A percentile compares a stretch with the other conserved stretches of the same genome.
phyloP scores from a whole-genome alignment of 257 asterid genomes.

The Thymus mandschuricus region DNA sequence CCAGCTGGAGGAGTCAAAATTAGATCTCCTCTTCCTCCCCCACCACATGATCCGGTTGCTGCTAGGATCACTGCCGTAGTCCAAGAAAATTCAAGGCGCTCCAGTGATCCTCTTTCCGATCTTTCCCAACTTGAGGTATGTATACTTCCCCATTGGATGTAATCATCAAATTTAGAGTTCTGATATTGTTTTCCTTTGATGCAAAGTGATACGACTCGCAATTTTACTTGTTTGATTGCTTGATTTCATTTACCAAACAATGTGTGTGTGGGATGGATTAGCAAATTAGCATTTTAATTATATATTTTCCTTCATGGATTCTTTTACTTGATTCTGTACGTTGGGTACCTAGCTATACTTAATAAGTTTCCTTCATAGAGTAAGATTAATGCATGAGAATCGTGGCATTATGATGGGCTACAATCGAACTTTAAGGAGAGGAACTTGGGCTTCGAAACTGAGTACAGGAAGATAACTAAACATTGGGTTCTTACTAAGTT shows the following conservation, averaged over 20 bases:
- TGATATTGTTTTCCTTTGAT: background rate
- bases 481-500: background rate
- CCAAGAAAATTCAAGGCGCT: conserved; percentile 48
- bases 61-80: conserved; percentile 47
- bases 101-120: conserved; percentile 67
- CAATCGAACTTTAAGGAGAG: background rate
- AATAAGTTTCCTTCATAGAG: background rate
- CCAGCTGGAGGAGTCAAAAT: conserved; percentile 68
- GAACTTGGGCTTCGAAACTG: background rate
- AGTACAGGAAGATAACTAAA: conserved; percentile 6
- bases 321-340: background rate
- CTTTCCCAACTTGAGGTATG: conserved; percentile 86
- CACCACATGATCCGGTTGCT: conserved; percentile 77
- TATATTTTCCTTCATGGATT: background rate
- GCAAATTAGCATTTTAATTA: background rate
- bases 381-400: background rate
- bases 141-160: background rate
- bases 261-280: background rate
- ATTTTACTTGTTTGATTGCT: conserved; percentile 6
- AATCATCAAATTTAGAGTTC: background rate
- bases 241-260: background rate
- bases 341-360: background rate
- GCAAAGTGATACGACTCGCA: no score
- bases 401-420: background rate
- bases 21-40: conserved; percentile 94